Evolutionary conservation across 2,329 filamentous ascomycete genomes (phyloP).

Genomic region (Stagonosporopsis rhizophila): DNA sequence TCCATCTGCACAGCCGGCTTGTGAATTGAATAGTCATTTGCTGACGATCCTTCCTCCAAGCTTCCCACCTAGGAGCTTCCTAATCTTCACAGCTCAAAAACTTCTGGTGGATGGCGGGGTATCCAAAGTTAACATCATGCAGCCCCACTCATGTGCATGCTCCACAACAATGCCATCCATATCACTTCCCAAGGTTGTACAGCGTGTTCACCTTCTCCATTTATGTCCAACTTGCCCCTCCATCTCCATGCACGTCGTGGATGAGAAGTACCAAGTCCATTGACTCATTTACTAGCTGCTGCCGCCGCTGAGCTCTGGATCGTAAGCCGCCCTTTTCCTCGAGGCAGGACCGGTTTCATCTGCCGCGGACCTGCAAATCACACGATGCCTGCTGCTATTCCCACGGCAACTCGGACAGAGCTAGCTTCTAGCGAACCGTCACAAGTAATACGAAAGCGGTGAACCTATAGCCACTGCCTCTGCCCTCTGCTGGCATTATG

Average conservation of each 20-base stretch:
- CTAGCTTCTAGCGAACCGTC: background rate
- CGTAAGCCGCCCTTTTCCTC: conserved; percentile 14
- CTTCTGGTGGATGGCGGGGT: conserved; percentile 13
- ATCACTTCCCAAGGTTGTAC: conserved; percentile 5
- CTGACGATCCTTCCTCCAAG: background rate
- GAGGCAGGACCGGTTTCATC: conserved; percentile 8
- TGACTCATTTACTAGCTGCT: conserved; percentile 1
- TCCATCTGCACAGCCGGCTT: too few relatives aligned
- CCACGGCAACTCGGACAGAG: background rate
- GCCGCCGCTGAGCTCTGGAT: background rate
- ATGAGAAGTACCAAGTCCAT: background rate
- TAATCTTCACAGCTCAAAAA: background rate
- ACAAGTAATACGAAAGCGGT: conserved; percentile 1
- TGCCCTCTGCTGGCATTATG: background rate
- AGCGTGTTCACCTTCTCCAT: conserved; percentile 5
- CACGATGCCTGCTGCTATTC: background rate
- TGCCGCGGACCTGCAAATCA: conserved; percentile 4
- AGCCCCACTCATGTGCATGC: conserved; percentile 1
- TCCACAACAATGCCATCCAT: conserved; percentile 9
- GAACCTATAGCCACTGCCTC: background rate
- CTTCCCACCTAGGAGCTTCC: background rate
- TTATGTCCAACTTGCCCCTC: background rate
- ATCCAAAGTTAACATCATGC: conserved; percentile 5
- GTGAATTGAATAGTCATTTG: background rate
- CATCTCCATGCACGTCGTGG: background rate